Base-by-base conservation (phyloP, 805 yeast genomes). In the Myxozyma geophila region DNA sequence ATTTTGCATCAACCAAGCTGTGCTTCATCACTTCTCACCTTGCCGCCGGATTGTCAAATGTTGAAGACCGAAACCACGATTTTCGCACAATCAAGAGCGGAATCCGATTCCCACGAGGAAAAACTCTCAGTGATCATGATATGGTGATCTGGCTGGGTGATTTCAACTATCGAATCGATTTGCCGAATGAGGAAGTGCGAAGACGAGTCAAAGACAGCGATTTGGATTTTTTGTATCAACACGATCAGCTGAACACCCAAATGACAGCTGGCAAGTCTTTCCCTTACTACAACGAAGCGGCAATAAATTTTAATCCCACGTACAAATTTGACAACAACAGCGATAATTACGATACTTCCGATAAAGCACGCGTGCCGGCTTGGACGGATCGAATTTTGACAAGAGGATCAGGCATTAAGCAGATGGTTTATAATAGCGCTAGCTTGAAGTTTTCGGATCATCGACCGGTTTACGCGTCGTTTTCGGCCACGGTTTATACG, bases 111-210 rank as follows among this genome's bases (percentile, higher is more conserved):
- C 82, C 91, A 0, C 81, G 98, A 58, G 91, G 93, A 61, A 82
- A 86, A 56, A 82, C 81, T n/a, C 82, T 90, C 50, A 82, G 83
- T 67, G 93, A 91, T 71, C 97, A 92, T 74, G 97, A 93, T 72
- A 84, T 86, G 46, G 87, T 91, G 7, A 80, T 95, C 21, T 95
- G 99, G 99, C 76, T 93, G 52, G 99, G 99, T 23, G 99, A 95
- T 74, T 83, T 93, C 74, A 95, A 95, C 74, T 95, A 89, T 75
- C 81, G 99, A 70, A 84, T 93, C 39, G 77, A 75, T 13, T 75
- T 89, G 56, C 79, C 88, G 0, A 90, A 88, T 72, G 97, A 90
- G 36, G 85, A 85, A 54, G 96, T 89, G 7, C 82, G 96, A 67
- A 72, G 76, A 1, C 77, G 84, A 62, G 74, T 92, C 36, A 77